Evolutionary conservation across 176 grass and related monocot species (phyloP).

Genomic region (Avena insularis): DNA sequence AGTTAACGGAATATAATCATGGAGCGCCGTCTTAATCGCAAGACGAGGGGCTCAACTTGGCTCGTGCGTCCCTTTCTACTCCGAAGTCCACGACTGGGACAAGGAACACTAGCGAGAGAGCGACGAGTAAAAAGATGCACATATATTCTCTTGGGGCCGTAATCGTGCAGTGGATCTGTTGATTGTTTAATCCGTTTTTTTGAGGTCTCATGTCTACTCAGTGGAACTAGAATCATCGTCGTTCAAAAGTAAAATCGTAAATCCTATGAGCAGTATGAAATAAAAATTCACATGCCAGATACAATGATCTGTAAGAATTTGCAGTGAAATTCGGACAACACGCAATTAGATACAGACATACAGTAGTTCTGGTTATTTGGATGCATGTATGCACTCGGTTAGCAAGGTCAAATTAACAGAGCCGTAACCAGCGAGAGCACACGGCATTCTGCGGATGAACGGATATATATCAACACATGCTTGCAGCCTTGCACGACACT

Average conservation of each 20-base stretch:
- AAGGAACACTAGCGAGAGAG: neutral
- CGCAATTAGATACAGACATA: too few relatives aligned
- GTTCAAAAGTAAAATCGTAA: too few relatives aligned
- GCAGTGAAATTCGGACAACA: too few relatives aligned
- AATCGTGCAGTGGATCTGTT: neutral
- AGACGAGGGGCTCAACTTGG: conserved; percentile 16
- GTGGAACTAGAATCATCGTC: too few relatives aligned
- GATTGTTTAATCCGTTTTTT: neutral
- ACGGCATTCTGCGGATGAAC: neutral
- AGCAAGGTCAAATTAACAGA: neutral
- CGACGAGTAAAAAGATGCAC: neutral
- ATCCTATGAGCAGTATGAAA: too few relatives aligned
- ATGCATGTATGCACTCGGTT: too few relatives aligned
- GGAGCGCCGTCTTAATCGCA: neutral
- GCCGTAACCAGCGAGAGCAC: neutral
- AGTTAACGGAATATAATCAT: neutral
- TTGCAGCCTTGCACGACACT: neutral
- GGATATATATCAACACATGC: neutral
- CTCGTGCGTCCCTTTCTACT: neutral
- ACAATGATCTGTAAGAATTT: too few relatives aligned
- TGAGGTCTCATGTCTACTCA: neutral
- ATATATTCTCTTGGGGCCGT: neutral
- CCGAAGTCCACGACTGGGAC: neutral
- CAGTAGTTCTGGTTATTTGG: too few relatives aligned
- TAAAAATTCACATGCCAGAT: too few relatives aligned